These are phyloP conservation scores for Ogataea polymorpha DNA, from an alignment of 805 yeast genomes.

Conservation along the genomic window DNA sequence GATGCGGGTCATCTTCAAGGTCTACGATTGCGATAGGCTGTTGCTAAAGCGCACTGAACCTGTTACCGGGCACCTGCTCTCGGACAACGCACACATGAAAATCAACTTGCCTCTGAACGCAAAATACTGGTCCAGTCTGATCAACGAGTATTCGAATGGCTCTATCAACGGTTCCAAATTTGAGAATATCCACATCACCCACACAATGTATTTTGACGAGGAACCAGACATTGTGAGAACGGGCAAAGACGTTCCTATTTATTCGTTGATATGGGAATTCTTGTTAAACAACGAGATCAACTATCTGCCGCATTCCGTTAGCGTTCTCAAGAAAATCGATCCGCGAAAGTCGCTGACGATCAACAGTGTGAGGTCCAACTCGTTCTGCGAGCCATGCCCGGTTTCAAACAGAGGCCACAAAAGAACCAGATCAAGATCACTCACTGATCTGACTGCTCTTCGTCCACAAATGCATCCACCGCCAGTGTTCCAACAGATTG, in stretches of 20 bases:
- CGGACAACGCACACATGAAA: conserved; percentile 20
- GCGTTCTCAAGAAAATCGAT: conserved; percentile 11
- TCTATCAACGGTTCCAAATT: conserved; percentile 21
- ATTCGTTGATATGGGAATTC: conserved; percentile 34
- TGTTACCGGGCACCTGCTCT: conserved; percentile 26
- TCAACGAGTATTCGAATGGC: conserved; percentile 33
- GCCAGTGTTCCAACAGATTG: conserved; percentile 2
- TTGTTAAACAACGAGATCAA: conserved; percentile 15
- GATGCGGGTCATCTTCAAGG: conserved; percentile 25
- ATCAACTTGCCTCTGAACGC: conserved; percentile 32
- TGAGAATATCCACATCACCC: conserved; percentile 26
- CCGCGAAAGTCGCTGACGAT: background rate
- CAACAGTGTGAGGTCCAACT: conserved; percentile 3
- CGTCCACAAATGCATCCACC: conserved; percentile 10
- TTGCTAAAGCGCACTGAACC: conserved; percentile 29
- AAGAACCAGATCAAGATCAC: conserved; percentile 35
- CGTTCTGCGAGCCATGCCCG: conserved; percentile 1
- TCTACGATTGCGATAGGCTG: conserved; percentile 24
- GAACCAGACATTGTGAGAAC: conserved; percentile 20
- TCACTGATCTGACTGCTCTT: conserved; percentile 29
- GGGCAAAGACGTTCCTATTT: conserved; percentile 20
- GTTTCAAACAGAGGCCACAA: conserved; percentile 28
- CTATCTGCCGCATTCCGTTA: conserved; percentile 27
- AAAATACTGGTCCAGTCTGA: conserved; percentile 31
- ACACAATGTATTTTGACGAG: conserved; percentile 30